Base-by-base conservation (phyloP, 2,329 filamentous ascomycete genomes). In the Pseudopithomyces maydicus region DNA sequence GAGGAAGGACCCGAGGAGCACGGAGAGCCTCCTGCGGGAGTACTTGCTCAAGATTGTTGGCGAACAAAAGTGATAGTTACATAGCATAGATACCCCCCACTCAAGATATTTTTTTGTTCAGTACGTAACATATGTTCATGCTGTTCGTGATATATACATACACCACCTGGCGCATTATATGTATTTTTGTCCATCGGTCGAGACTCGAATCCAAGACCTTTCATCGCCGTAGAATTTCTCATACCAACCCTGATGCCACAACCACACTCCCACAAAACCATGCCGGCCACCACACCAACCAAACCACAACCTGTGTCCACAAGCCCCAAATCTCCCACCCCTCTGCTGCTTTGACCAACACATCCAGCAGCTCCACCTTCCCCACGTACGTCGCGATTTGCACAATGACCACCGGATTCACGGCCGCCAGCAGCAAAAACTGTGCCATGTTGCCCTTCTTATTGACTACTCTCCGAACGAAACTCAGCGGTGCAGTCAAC, bases 221-320 rank as follows among this genome's bases (percentile, higher is more conserved):
- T 29, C 26, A 8, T 29, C 26, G 26, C 26, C 8, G 26, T 8
- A 8, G 8, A 38, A 43, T 6, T 20, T 32, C 23, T 35, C 54
- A 44, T 29, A 67, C 63, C 22, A 68, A 48, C 1, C 71, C 71
- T 26, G 61, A 58, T 3, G 64, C 68, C 44, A 74, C 70, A 38
- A 76, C 66, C 23, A 71, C 64, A 11, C 58, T 59, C 15, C 80
- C 90, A 6, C 88, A 84, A 36, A 95, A 75, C 93, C 93, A 97
- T 7, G 91, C 92, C 0, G 93, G 93, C 90, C 92, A 95, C 93
- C 93, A 97, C 42, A 97, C 88, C 72, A 92, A 90, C 91, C 92
- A 97, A n/a, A 97, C 84, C 11, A 96, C 86, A 17, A 97, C 87
- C 57, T 91, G 89, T 1, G 92, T 96, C 80, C 92, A 96, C 84